Evolutionary conservation across 1,139 yeast genomes (phyloP), one percentile per base, ranked within the genome.

Genomic region (Kodamaea alishanica): DNA sequence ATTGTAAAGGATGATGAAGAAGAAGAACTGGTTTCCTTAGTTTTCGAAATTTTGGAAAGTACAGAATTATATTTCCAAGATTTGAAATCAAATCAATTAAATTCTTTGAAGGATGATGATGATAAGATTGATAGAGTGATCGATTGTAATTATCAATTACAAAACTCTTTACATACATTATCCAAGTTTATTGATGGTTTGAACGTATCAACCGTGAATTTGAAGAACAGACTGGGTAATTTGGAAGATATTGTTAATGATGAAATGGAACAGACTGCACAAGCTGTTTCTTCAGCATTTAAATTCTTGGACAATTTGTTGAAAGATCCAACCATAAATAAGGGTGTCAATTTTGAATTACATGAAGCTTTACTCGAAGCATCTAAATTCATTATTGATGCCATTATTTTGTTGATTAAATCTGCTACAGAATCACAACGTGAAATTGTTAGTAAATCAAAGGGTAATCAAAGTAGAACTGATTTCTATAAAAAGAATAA

Each of bases 401-500:
- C 96, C 0, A 84, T 89, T 38, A 80, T 84, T 6, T 70, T 77
- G 12, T 74, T 88, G 50, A 83, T 89, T 38, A 67, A 72, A 45
- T 83, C 95, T 2, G 88, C 96, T 2, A 81, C 89, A 20, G 90
- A 80, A 34, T 81, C 94, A 20, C 96, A 88, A 60, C 68, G 77
- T 42, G 96, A 88, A 60, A 87, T 88, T 57, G 95, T 86, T 6
- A 73, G 78, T 34, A 76, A 76, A 47, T 88, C 89, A 28, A 73
- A 73, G 48, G 94, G 94, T 5, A 60, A 77, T 1, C 79, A 76
- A 39, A 70, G 88, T 2, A 71, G 80, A 42, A 80, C 88, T 4
- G 88, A 86, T 30, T 89, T 84, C 57, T 89, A 89, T 65, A 86
- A 84, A 58, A 87, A 86, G 62, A 87, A 89, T 58, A 88, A 82